These are phyloP conservation scores for Sporisorium reilianum DNA, from an alignment of 1,284 basidiomycete genomes.

Conservation along the genomic window DNA sequence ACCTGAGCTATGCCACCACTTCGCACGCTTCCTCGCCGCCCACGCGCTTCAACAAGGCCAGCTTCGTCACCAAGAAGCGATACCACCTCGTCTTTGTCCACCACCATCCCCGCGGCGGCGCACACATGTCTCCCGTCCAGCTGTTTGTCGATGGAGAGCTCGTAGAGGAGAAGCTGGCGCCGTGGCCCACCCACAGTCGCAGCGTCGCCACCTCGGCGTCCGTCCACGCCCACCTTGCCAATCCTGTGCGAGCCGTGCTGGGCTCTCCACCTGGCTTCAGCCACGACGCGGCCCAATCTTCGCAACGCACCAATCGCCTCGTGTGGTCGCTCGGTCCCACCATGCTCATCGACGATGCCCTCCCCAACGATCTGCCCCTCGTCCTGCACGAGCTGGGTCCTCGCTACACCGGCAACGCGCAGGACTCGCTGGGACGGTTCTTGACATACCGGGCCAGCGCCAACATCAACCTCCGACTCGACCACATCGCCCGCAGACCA, in stretches of 20 bases:
- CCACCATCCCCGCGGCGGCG: constrained; percentile 39
- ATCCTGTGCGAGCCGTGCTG: constrained; percentile 45
- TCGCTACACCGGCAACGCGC: constrained; percentile 58
- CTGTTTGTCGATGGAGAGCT: constrained; percentile 60
- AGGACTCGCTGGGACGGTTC: constrained; percentile 62
- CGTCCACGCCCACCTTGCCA: constrained; percentile 8
- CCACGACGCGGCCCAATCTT: not conserved
- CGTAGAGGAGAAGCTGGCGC: constrained; percentile 48
- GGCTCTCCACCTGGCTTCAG: constrained; percentile 46
- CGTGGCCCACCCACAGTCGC: constrained; percentile 39
- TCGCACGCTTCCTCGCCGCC: constrained; percentile 14
- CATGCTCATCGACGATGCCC: constrained; percentile 51
- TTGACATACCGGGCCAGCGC: constrained; percentile 59
- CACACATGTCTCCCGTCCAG: constrained; percentile 46
- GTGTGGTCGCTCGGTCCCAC: constrained; percentile 61
- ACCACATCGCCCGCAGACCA: constrained; percentile 36
- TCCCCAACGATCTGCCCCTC: constrained; percentile 56
- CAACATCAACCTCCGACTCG: constrained; percentile 57
- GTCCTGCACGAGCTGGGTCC: constrained; percentile 54
- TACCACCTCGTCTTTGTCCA: constrained; percentile 61
- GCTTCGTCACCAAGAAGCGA: constrained; percentile 28
- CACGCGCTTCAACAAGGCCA: constrained; percentile 36
- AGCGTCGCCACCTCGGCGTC: constrained; percentile 10
- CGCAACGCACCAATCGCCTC: constrained; percentile 29
- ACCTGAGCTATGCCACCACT: constrained; percentile 46